Evolutionary conservation across 1,284 basidiomycete genomes (phyloP), one percentile per base, ranked within the genome.

Genomic region (Heterobasidion parviporum): DNA sequence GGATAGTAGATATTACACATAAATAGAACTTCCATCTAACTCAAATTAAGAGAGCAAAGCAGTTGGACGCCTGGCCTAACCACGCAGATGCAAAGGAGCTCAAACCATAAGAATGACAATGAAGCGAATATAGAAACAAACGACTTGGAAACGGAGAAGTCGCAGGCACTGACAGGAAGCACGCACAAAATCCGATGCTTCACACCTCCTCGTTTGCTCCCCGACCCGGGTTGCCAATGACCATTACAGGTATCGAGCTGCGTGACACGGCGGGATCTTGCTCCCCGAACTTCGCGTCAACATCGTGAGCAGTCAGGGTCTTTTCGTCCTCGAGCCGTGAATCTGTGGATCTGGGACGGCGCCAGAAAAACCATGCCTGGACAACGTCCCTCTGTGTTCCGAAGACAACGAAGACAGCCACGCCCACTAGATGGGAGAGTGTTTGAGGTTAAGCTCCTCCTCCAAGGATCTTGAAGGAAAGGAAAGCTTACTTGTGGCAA

Each of bases 311-410:
- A 5, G 38, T 41, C 12, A 41, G 38, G 7, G 38, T 41, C 38
- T 41, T 10, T 41, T 41, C 38, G 6, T 26, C 26, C 26, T 26
- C 26, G 26, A 26, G 26, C 6, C 26, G 26, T n/a, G 38, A 2
- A 14, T 49, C 50, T n/a, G 50, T 10, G 50, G 35, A 12, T 8
- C 3, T n/a, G 1, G 18, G 18, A 32, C 32, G 7, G 50, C 41
- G 54, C 63, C 67, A 71, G 58, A 69, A 71, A 34, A 60, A 61
- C 72, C 71, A 73, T 16, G 59, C 62, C 0, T 59, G 54, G 32
- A 72, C 56, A 10, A 72, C 50, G 56, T 74, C 76, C 64, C 66
- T 65, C 60, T 75, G 75, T 12, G 70, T 66, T 32, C 77, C 76
- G 57, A 79, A 76, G 5, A 76, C 61, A 36, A 75, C 53, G 47